Evolutionary conservation across 1,139 yeast genomes (phyloP).

Genomic region (Yamadazyma pseudoaaseri): DNA sequence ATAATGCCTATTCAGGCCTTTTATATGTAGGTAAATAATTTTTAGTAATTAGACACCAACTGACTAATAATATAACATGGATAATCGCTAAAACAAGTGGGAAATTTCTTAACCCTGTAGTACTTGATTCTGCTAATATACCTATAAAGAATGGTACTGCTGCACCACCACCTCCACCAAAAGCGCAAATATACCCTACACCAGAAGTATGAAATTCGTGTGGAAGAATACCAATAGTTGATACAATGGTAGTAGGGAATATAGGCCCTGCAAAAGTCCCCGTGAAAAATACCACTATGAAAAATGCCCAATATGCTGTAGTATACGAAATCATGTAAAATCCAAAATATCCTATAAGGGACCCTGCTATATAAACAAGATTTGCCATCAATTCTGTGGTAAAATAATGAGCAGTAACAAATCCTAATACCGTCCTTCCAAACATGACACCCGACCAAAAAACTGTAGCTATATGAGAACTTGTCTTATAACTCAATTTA

Average conservation of each 20-base stretch:
- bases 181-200: constrained; percentile 72
- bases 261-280: constrained; percentile 80
- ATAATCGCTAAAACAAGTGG: constrained; percentile 32
- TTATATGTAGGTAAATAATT: constrained; percentile 18
- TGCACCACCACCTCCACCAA: constrained; percentile 79
- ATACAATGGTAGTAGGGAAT: constrained; percentile 72
- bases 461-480: constrained; percentile 61
- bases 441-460: constrained; percentile 67
- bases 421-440: constrained; percentile 61
- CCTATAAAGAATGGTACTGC: constrained; percentile 66
- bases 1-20: no score
- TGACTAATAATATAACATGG: constrained; percentile 23
- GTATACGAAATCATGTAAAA: constrained; percentile 21
- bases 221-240: constrained; percentile 65
- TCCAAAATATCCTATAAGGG: constrained; percentile 29
- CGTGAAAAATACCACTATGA: constrained; percentile 45
- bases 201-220: constrained; percentile 61
- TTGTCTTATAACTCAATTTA: constrained; percentile 37
- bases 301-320: constrained; percentile 27
- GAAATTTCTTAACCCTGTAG: constrained; percentile 29
- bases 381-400: constrained; percentile 48
- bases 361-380: constrained; percentile 24
- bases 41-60: constrained; percentile 28
- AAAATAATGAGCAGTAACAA: constrained; percentile 52
- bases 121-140: constrained; percentile 36